These are phyloP conservation scores for Bisporella sp. DNA, from an alignment of 2,329 filamentous ascomycete genomes.

Conservation along the genomic window DNA sequence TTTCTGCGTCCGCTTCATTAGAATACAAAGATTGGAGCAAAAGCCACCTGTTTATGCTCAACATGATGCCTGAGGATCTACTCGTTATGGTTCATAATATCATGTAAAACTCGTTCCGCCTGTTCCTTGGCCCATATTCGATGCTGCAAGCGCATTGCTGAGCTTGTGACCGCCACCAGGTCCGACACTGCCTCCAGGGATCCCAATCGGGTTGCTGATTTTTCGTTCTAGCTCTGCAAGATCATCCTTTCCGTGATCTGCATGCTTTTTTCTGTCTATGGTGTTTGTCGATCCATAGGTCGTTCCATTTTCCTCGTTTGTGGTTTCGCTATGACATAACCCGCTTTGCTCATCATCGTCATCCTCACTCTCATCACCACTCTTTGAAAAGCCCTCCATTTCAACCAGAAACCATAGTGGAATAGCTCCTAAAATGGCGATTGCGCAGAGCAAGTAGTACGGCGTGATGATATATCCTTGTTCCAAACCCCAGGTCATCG, in stretches of 20 bases:
- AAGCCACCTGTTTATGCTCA: too few species aligned
- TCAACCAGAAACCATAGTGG: constrained; percentile 70
- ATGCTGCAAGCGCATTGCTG: constrained; percentile 26
- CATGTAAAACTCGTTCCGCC: constrained; percentile 25
- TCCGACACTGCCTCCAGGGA: constrained; percentile 22
- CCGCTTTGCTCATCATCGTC: constrained; percentile 18
- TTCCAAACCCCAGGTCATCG: constrained; percentile 72
- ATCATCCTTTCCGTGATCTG: constrained; percentile 14
- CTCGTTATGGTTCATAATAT: background rate
- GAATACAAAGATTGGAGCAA: too few species aligned
- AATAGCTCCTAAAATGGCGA: constrained; percentile 59
- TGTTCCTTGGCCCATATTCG: constrained; percentile 24
- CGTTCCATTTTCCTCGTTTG: constrained; percentile 11
- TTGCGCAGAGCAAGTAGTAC: constrained; percentile 68
- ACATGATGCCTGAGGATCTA: too few species aligned
- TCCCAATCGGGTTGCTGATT: constrained; percentile 25
- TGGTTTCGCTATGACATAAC: constrained; percentile 2
- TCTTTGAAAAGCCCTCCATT: constrained; percentile 56
- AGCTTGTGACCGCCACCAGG: constrained; percentile 24
- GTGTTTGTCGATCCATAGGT: constrained; percentile 12
- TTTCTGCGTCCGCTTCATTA: too few species aligned
- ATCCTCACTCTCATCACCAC: constrained; percentile 30
- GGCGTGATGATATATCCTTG: constrained; percentile 70
- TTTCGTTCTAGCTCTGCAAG: constrained; percentile 18
- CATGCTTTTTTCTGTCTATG: constrained; percentile 12